Evolutionary conservation across 2,329 filamentous ascomycete genomes (phyloP), one percentile per base, ranked within the genome.

Genomic region (Calonectria pteridis): DNA sequence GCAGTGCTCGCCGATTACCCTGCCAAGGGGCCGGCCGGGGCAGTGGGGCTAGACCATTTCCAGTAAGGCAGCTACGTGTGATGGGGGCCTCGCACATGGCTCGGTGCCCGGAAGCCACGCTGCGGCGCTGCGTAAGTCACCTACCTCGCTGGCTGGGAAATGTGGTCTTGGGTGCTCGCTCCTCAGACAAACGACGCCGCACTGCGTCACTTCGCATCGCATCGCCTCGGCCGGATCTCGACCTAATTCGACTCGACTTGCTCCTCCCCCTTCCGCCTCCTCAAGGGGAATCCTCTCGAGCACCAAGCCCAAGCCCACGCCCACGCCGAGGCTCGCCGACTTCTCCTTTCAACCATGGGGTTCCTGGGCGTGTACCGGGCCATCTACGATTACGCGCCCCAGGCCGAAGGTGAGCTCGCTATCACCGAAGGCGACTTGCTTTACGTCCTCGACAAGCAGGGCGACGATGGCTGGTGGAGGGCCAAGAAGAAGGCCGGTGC

Each of bases 341-440:
- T 72, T 64, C 76, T 72, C 72, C 73, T 74, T 73, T 71, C 71
- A 79, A 81, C 81, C 77, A 98, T 98, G 96, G 95, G 94, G 77
- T 98, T 98, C 88, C 87, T 98, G 81, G 96, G 95, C 80, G 92
- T 98, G 78, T 98, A 95, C 88, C 94, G 92, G 83, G 96, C 96
- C 82, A 83, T 98, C 81, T 98, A 98, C 89, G 95, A 98, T 87
- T 98, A 98, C 88, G 89, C 90, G 83, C 95, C 96, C 76, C 95
- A 97, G 85, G 93, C 92, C 79, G 93, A 95, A 81, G 94, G 94
- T 77, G 96, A 98, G 90, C 90, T 98, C 74, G 90, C 93, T 76
- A 94, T 98, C 80, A 88, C 87, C 70, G 96, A 98, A 82, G 95
- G 95, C 73, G 96, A 98, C 85, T 84, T 98, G 76, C 91, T 98